A percentile compares a stretch with the other conserved stretches of the same genome.
Evolutionary conservation across 2,329 filamentous ascomycete genomes (phyloP).

Genomic region (Verticillium nubilum): DNA sequence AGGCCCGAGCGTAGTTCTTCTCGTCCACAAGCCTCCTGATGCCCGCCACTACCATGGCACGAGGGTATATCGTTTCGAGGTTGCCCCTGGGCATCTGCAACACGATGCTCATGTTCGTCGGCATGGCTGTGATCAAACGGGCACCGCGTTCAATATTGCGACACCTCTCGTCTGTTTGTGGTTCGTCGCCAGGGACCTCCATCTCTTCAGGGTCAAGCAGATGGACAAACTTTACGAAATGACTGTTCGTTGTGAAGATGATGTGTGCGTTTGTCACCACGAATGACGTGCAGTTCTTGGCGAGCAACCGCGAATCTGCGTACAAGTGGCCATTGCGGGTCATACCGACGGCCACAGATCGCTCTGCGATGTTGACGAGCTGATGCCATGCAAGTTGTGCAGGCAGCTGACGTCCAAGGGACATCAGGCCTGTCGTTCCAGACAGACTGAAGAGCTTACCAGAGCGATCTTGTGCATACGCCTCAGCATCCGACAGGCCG

Average conservation of each 20-base stretch:
- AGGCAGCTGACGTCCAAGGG: conserved; percentile 9
- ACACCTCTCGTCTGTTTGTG: conserved; percentile 87
- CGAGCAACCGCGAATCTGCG: conserved; percentile 66
- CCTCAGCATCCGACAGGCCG: conserved; percentile 19
- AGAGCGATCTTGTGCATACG: conserved; percentile 39
- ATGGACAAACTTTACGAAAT: conserved; percentile 92
- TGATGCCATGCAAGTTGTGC: conserved; percentile 48
- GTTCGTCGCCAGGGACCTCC: conserved; percentile 79
- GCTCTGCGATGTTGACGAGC: conserved; percentile 6
- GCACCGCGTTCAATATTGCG: conserved; percentile 87
- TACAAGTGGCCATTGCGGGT: conserved; percentile 74
- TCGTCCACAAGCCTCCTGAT: conserved; percentile 76
- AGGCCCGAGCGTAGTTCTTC: conserved; percentile 78
- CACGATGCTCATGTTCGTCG: conserved; percentile 77
- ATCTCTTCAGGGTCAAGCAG: conserved; percentile 61
- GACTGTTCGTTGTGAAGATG: conserved; percentile 86
- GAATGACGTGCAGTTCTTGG: conserved; percentile 91
- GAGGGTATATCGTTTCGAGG: conserved; percentile 87
- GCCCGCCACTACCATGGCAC: conserved; percentile 86
- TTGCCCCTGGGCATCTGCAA: conserved; percentile 96
- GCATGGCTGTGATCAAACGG: conserved; percentile 81
- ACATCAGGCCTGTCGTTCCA: conserved; percentile 2
- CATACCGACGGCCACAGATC: conserved; percentile 52
- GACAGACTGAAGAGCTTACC: conserved; percentile 39
- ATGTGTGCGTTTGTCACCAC: conserved; percentile 75